Percentiles rank a stretch among this genome's conserved stretches.
phyloP scores from a whole-genome alignment of 1,284 basidiomycete genomes.

The Malassezia yamatoensis region DNA sequence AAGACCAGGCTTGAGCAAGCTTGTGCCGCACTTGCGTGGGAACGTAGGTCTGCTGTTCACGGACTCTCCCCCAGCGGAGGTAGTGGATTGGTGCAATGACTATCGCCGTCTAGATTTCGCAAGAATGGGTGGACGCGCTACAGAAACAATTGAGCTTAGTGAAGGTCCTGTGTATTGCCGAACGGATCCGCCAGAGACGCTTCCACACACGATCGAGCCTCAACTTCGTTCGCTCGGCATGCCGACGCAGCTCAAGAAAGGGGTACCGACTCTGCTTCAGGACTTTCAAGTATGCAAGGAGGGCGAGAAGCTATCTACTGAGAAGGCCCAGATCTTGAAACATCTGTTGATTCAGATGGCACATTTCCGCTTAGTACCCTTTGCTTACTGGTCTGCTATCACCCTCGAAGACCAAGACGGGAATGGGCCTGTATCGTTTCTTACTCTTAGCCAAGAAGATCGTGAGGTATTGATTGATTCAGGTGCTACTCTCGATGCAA shows the following conservation, averaged over 20 bases:
- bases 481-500: constrained; percentile 4
- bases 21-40: constrained; percentile 82
- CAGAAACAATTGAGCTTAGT: constrained; percentile 65
- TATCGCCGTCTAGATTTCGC: constrained; percentile 86
- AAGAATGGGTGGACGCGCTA: constrained; percentile 70
- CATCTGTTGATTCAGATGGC: constrained; percentile 42
- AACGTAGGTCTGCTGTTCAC: constrained; percentile 89
- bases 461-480: constrained; percentile 25
- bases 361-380: constrained; percentile 39
- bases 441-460: constrained; percentile 26
- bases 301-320: constrained; percentile 66
- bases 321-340: constrained; percentile 51
- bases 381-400: constrained; percentile 41
- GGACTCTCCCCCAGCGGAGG: constrained; percentile 72
- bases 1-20: constrained; percentile 64
- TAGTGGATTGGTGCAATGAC: constrained; percentile 84
- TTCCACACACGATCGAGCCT: constrained; percentile 92
- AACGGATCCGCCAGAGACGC: constrained; percentile 54
- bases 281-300: constrained; percentile 72
- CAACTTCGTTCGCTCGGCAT: constrained; percentile 85
- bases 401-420: constrained; percentile 24
- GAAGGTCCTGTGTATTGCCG: constrained; percentile 49
- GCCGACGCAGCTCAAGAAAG: constrained; percentile 70
- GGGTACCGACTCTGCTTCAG: constrained; percentile 69
- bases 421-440: constrained; percentile 24